These are phyloP conservation scores for Naganishia vaughanmartiniae DNA, from an alignment of 768 basidiomycete species.

Conservation along the genomic window DNA sequence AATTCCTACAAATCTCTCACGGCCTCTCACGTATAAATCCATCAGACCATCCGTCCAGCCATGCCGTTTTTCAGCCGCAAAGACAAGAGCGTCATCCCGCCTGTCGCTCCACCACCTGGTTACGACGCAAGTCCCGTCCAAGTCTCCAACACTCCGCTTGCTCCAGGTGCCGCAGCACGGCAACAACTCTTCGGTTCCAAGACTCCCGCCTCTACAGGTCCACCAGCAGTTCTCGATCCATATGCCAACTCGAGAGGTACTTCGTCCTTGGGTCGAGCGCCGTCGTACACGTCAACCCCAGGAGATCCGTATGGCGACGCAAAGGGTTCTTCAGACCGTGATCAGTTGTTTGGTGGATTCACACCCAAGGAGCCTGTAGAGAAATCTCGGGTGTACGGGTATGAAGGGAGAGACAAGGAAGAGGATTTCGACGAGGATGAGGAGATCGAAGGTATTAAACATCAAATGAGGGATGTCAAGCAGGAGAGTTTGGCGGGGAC, in stretches of 20 bases:
- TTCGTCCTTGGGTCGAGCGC: constrained; percentile 14
- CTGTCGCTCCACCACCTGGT: constrained; percentile 41
- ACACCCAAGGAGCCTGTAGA: constrained; percentile 35
- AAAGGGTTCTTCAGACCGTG: constrained; percentile 40
- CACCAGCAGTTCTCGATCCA: constrained; percentile 13
- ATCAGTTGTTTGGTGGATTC: constrained; percentile 51
- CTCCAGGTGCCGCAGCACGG: constrained; percentile 36
- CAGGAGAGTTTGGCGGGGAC: constrained; percentile 87
- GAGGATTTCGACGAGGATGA: constrained; percentile 62
- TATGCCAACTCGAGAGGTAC: constrained; percentile 20
- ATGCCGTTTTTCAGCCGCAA: constrained; percentile 34
- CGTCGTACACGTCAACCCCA: constrained; percentile 14
- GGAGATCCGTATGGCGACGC: constrained; percentile 44
- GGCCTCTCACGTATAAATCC: background rate
- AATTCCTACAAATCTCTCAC: background rate
- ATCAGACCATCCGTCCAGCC: background rate
- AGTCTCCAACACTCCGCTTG: constrained; percentile 15
- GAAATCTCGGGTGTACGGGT: constrained; percentile 44
- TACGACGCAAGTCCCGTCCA: constrained; percentile 28
- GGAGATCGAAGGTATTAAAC: constrained; percentile 84
- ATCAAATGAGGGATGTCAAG: constrained; percentile 80
- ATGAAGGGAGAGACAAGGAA: constrained; percentile 49
- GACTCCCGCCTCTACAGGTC: constrained; percentile 38
- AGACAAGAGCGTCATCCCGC: constrained; percentile 49
- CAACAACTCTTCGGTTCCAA: constrained; percentile 35